These are phyloP conservation scores for Saturnispora gosingensis DNA, from an alignment of 805 yeast species.

Conservation along the genomic window DNA sequence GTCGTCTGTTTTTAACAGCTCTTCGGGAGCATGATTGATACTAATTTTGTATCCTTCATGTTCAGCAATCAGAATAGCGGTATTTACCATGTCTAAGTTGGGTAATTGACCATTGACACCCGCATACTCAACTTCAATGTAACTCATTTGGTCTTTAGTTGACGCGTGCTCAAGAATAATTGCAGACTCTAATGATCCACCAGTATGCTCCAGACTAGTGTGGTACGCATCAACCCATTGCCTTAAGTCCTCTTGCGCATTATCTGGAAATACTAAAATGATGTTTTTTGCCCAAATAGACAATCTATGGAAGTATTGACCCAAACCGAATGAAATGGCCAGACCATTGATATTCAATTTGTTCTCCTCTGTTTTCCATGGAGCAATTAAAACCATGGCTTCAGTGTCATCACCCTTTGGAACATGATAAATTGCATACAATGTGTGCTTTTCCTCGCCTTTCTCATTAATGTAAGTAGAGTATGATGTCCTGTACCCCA, in stretches of 20 bases:
- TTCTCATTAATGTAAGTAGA: conserved; percentile 23
- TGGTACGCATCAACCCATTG: conserved; percentile 95
- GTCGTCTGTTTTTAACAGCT: conserved; percentile 36
- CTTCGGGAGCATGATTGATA: conserved; percentile 48
- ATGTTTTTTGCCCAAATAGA: conserved; percentile 95
- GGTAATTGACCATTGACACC: conserved; percentile 96
- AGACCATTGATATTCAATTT: conserved; percentile 72
- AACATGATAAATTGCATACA: conserved; percentile 81
- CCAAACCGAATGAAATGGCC: conserved; percentile 60
- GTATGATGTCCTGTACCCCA: conserved; percentile 59
- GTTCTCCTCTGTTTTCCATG: conserved; percentile 67
- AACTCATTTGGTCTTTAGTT: conserved; percentile 56
- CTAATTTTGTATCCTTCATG: conserved; percentile 69
- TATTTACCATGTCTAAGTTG: conserved; percentile 79
- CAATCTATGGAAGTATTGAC: conserved; percentile 75
- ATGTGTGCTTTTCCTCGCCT: conserved; percentile 17
- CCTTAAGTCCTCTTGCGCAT: conserved; percentile 59
- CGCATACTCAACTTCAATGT: conserved; percentile 65
- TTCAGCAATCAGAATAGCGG: conserved; percentile 62
- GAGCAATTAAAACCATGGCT: conserved; percentile 83
- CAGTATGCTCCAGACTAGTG: conserved; percentile 71
- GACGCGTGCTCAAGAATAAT: conserved; percentile 70
- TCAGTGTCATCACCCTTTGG: conserved; percentile 96
- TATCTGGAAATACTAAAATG: conserved; percentile 72
- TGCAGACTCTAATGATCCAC: conserved; percentile 91